Evolutionary conservation across 2,329 filamentous ascomycete species (phyloP), one percentile per base, ranked within the genome.

Genomic region (Aspergillus cejpii): DNA sequence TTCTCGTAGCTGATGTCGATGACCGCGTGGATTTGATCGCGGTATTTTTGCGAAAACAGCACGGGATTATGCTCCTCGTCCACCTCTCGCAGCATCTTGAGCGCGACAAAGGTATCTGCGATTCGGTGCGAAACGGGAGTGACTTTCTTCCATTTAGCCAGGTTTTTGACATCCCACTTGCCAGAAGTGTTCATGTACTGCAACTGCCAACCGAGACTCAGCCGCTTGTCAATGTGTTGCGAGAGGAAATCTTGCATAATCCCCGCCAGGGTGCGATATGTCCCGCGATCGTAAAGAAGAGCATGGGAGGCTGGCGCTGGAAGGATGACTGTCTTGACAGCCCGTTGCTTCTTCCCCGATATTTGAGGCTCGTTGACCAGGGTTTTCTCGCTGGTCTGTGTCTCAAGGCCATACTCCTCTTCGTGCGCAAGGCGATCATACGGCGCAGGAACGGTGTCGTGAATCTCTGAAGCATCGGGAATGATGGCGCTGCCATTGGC

Each of bases 81-180:
- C 1, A 89, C 85, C 65, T 96, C 89, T 26, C 91, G 81, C 15
- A 97, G 76, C 0, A 92, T 97, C 68, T 97, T 96, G 77, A 96
- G 85, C 2, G 88, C 90, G 20, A 87, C 81, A 62, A 96, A 96
- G 3, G 89, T 74, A 11, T 80, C 80, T 0, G 78, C 86, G 48
- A 97, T 92, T 3, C 84, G 81, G 1, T 78, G 75, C 0, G 87
- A 94, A 1, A 94, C 86, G 0, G 89, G 85, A 1, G 73, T 68
- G 1, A 94, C 85, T 14, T 80, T 81, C 64, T 87, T 79, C 91
- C 91, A 97, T 62, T 97, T 97, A 47, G 79, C 81, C 8, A 96
- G 75, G 59, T 97, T 97, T 70, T 97, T 97, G 54, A 97, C 88
- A 60, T 96, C 91, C 91, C 91, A 97, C 69, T 97, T 97, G 2